Percentiles rank a stretch among this genome's conserved stretches.
Conservation (phyloP, 2,329 filamentous ascomycete species). For the Aaosphaeria arxii region DNA sequence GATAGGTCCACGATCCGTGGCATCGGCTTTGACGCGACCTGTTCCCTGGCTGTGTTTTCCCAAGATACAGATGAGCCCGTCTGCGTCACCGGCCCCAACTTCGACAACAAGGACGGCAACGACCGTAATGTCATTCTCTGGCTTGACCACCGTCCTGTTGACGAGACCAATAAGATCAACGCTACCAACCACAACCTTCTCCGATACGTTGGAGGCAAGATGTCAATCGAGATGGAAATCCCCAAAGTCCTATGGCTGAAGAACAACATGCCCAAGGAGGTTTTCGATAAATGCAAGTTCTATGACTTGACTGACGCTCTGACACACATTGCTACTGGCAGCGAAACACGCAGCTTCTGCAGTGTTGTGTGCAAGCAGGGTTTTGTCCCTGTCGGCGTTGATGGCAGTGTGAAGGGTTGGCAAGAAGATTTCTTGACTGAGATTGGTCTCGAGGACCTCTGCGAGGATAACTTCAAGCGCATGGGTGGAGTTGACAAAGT, state of each 20-base stretch:
- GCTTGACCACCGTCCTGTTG: slow-evolving; percentile 90
- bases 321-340: slow-evolving; percentile 90
- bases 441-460: slow-evolving; percentile 83
- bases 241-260: slow-evolving; percentile 98
- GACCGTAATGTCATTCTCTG: slow-evolving; percentile 95
- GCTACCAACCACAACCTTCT: slow-evolving; percentile 87
- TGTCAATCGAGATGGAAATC: slow-evolving; percentile 99
- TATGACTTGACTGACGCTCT: slow-evolving; percentile 92
- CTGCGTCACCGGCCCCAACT: slow-evolving; percentile 84
- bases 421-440: slow-evolving; percentile 87
- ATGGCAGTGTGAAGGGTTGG: slow-evolving; percentile 97
- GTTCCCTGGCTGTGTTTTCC: slow-evolving; percentile 88
- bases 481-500: slow-evolving; percentile 93
- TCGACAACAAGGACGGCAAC: slow-evolving; percentile 70
- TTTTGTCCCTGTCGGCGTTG: slow-evolving; percentile 92
- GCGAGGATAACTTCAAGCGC: slow-evolving; percentile 82
- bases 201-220: slow-evolving; percentile 93
- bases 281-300: slow-evolving; percentile 93
- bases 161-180: slow-evolving; percentile 93
- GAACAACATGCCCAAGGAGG: slow-evolving; percentile 91
- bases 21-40: slow-evolving; percentile 98
- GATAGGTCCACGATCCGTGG: slow-evolving; percentile 75
- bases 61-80: slow-evolving; percentile 88
- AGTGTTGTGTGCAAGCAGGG: slow-evolving; percentile 97
- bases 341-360: slow-evolving; percentile 89